Evolutionary conservation across 371 early-diverging fungal species (phyloP), one percentile per base, ranked within the genome.

Genomic region (Mucor lusitanicus): DNA sequence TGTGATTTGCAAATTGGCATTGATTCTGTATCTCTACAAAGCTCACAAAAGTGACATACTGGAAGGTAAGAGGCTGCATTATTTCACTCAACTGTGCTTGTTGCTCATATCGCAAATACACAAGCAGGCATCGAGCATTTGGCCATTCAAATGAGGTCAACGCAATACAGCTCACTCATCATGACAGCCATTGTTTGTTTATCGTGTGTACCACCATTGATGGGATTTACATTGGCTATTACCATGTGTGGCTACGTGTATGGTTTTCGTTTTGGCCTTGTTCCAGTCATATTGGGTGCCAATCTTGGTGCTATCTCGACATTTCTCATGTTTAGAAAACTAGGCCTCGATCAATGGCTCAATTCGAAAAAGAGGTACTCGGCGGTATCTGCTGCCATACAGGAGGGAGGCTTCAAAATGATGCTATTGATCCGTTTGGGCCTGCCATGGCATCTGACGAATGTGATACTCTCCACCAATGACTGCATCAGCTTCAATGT

Each of bases 81-180:
- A n/a, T n/a, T n/a, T n/a, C 30, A 30, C 30, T 6, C 30, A 30
- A 30, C 30, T 30, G 6, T 6, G 6, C 30, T 3, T 3, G 23
- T 3, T 3, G 23, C 48, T 48, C 4, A 21, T 48, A 5, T n/a
- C 6, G 21, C 48, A 48, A 48, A 23, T 48, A 23, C 33, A 33
- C 30, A 30, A 3, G 6, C 50, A 78, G 78, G 37, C 39, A 63
- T 74, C 60, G 73, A 78, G 25, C 35, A 59, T 13, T 21, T 66
- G 0, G 78, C 78, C 3, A 39, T 74, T 25, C 21, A 63, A n/a
- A 68, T 78, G 64, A 70, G 74, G 17, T 40, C 63, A 3, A 57
- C 53, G 13, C 72, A 68, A 12, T 72, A 61, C 27, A 68, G 78
- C 23, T 39, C 63, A 5, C 0, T 72, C 4, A 13, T 72, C 11